phyloP scores from a whole-genome alignment of 2,329 filamentous ascomycete species.

The Pseudogymnoascus destructans region DNA sequence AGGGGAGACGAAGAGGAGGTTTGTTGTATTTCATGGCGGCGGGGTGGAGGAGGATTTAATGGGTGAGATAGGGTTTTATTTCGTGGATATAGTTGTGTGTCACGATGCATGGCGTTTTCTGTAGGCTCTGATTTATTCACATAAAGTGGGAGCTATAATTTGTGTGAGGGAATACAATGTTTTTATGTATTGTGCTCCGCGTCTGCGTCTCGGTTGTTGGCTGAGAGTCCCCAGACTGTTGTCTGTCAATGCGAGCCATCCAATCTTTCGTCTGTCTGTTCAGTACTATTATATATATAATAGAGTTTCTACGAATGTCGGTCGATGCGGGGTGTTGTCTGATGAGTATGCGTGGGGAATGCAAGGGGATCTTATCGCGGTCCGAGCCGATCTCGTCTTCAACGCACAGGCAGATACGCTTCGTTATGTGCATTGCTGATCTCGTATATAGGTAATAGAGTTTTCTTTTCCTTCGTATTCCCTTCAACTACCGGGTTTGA shows the following conservation, averaged over 20 bases:
- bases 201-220: neutral
- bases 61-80: neutral
- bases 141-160: neutral
- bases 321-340: neutral
- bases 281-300: neutral
- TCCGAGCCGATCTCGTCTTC: neutral
- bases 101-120: neutral
- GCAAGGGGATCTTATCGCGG: neutral
- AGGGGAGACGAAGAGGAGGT: neutral
- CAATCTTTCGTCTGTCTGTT: neutral
- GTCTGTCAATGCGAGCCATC: neutral
- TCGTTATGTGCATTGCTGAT: neutral
- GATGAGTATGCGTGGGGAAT: neutral
- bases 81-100: slow-evolving; percentile 1
- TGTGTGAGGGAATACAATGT: neutral
- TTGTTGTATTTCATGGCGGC: neutral
- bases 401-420: neutral
- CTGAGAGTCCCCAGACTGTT: neutral
- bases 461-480: neutral
- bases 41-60: neutral
- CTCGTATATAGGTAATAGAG: neutral
- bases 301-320: neutral
- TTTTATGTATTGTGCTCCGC: neutral
- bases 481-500: neutral
- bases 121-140: slow-evolving; percentile 4